Percentiles rank a stretch among this genome's conserved stretches.
These are phyloP conservation scores for Barnettozyma siamensis DNA, from an alignment of 805 yeast genomes.

Conservation along the genomic window DNA sequence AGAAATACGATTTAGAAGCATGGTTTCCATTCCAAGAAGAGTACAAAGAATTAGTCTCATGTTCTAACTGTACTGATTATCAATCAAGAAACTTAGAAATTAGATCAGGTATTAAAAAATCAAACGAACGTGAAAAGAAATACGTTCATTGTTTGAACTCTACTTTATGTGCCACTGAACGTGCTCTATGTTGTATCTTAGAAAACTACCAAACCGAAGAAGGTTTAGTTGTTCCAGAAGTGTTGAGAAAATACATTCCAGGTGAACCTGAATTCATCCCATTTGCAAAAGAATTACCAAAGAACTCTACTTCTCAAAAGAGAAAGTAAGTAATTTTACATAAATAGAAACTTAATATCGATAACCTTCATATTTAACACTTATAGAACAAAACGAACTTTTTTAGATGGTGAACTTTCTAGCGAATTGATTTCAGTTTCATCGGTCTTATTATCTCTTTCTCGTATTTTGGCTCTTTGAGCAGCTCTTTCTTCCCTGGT, in stretches of 20 bases:
- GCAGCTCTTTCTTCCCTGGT: conserved; percentile 8
- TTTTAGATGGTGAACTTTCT: conserved; percentile 10
- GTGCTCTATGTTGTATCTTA: conserved; percentile 94
- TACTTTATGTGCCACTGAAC: conserved; percentile 95
- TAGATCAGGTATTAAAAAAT: conserved; percentile 96
- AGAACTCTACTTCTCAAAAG: conserved; percentile 80
- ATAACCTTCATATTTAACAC: neutral
- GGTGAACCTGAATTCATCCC: conserved; percentile 98
- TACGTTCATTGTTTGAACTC: conserved; percentile 98
- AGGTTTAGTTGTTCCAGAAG: conserved; percentile 91
- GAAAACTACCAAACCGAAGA: conserved; percentile 98
- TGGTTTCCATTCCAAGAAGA: conserved; percentile 99
- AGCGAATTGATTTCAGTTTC: neutral
- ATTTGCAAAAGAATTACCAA: conserved; percentile 83
- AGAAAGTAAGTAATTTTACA: conserved; percentile 32
- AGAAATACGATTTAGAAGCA: conserved; percentile 97
- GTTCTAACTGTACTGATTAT: conserved; percentile 99
- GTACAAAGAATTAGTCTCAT: conserved; percentile 95
- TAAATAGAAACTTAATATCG: neutral
- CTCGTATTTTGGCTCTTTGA: conserved; percentile 9
- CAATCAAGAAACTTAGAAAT: conserved; percentile 98
- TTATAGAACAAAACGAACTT: conserved; percentile 8
- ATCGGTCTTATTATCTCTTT: conserved; percentile 1
- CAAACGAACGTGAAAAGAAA: conserved; percentile 92
- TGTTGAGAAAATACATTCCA: conserved; percentile 91